Evolutionary conservation across 2,329 filamentous ascomycete species (phyloP), one percentile per base, ranked within the genome.

Genomic region (Myriosclerotinia scirpicola): DNA sequence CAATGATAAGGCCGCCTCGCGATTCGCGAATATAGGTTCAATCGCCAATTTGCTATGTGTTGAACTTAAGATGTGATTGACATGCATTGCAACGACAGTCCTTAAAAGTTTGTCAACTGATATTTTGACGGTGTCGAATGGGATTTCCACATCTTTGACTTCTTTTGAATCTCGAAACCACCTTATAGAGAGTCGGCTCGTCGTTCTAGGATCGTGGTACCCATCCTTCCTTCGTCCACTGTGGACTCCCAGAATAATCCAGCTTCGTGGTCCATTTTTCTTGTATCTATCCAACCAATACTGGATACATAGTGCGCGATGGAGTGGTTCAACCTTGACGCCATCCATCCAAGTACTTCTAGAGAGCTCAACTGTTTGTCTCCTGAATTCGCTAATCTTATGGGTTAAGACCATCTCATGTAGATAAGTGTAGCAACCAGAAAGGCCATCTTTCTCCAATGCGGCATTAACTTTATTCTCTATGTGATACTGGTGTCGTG

Each of bases 361-460:
- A 65, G 84, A 83, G 67, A 99, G 81, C 53, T 89, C 86, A 38
- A 84, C 71, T 2, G 92, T 92, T 80, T 99, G 95, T 69, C 87
- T 87, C 72, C 86, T 87, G 55, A 97, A 84, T 71, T 95, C 88
- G 70, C 86, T 89, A 71, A 99, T 90, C 80, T 99, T 97, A 78
- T 95, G 90, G 0, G 93, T 97, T 65, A 99, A 80, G 5, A 93
- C 86, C 69, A 96, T 88, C 75, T 94, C 92, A 77, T 98, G 93
- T 2, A 98, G 81, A 70, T 93, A 91, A 66, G 90, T 85, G 77
- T 96, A 97, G 74, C 93, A 95, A 9, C 92, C 93, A 9, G 80
- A 76, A 8, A 99, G 79, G 2, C 94, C 92, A 56, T 90, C 86
- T 55, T 83, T 84, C 54, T 82, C 82, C 15, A 99, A 83, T 8